These are phyloP conservation scores for Chondrostereum purpureum DNA, from an alignment of 1,284 basidiomycete species.

Conservation along the genomic window DNA sequence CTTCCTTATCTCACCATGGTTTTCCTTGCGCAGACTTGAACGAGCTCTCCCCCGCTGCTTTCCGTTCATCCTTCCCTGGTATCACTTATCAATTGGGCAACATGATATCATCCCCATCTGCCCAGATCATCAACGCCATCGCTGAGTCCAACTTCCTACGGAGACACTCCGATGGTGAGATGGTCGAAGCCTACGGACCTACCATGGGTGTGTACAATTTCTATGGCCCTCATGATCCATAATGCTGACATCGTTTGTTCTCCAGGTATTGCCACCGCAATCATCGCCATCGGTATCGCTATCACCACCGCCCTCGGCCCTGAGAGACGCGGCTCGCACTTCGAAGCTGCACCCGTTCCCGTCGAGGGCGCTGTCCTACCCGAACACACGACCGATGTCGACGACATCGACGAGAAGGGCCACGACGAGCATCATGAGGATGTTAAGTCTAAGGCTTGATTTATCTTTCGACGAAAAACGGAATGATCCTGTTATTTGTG, in stretches of 20 bases:
- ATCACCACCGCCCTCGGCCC: slow-evolving; percentile 5
- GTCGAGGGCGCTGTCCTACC: neutral
- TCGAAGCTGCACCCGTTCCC: slow-evolving; percentile 2
- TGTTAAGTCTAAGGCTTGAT: neutral
- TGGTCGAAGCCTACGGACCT: slow-evolving; percentile 6
- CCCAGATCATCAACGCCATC: slow-evolving; percentile 5
- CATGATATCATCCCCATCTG: slow-evolving; percentile 11
- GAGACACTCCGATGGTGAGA: neutral
- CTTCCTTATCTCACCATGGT: neutral
- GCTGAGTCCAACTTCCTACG: slow-evolving; percentile 3
- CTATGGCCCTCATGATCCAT: no score
- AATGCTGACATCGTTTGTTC: no score
- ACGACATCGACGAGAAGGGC: neutral
- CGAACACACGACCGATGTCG: neutral
- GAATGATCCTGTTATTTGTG: no score
- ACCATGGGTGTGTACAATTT: slow-evolving; percentile 8
- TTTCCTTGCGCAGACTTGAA: slow-evolving; percentile 30
- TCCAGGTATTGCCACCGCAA: slow-evolving; percentile 6
- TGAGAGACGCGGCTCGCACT: slow-evolving; percentile 5
- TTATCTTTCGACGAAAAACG: neutral
- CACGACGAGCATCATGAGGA: neutral
- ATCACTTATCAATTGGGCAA: slow-evolving; percentile 35
- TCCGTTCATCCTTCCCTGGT: slow-evolving; percentile 33
- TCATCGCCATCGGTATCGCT: slow-evolving; percentile 5
- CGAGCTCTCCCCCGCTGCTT: slow-evolving; percentile 37